Base-by-base conservation (phyloP, 2,329 filamentous ascomycete genomes). In the Fusarium setosum region DNA sequence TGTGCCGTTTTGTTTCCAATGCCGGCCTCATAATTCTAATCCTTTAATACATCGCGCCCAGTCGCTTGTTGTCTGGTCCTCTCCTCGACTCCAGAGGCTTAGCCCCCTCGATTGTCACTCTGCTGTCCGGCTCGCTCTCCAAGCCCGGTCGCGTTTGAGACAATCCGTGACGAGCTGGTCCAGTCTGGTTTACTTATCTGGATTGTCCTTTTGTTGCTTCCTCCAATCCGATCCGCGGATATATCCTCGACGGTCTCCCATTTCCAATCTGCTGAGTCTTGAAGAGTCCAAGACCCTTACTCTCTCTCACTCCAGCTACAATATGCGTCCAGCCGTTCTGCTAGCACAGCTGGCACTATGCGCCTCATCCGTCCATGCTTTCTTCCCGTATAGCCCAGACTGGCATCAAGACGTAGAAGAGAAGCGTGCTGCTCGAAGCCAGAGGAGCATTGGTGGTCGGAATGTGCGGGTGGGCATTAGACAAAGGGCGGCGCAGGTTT, bases 291-390 rank as follows among this genome's bases (percentile, higher is more conserved):
- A 35, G 31, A 44, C 47, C 56, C 44, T 61, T 44, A 29, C 49
- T 58, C n/a, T 32, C 55, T 44, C 8, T 34, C 56, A 51, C 24
- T 40, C 44, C 13, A 52, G 42, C 49, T 63, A 34, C 75, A 76
- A 66, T 61, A 86, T 86, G 83, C 78, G 77, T 64, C 70, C 77
- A 48, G 65, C 72, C 53, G 62, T 73, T 40, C 50, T 80, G 59
- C 67, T 86, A 40, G 69, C 82, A 59, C 81, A 82, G 70, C 72
- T 87, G 72, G 79, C 82, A 67, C 71, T 86, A 72, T 85, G 81
- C 76, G 76, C 79, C 54, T 76, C 80, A 35, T 74, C 78, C 48
- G 77, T 78, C 54, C 73, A 80, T 51, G 85, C 85, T 51, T 84
- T 87, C 71, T 83, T 75, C 47, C 81, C 81, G 5, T 85, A 79